Percentiles rank a stretch among this genome's conserved stretches.
Conservation (phyloP, 208 protist genomes). For the Trypanosoma cruzi region DNA sequence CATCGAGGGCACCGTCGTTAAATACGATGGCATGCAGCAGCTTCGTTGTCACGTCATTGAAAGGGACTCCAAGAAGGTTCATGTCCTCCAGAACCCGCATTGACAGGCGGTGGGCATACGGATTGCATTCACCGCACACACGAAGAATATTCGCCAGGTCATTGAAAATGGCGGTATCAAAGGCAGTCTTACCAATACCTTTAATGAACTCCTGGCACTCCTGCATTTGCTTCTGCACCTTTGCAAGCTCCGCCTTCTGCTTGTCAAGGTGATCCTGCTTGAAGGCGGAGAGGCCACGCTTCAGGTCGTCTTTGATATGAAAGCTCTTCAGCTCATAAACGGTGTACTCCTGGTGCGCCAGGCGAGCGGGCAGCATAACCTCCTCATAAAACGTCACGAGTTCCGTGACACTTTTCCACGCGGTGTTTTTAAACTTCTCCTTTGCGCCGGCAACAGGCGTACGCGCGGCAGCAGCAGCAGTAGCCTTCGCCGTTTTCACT, state of each 20-base stretch:
- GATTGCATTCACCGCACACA: conserved; percentile 77
- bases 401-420: conserved; percentile 57
- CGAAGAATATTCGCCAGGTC: conserved; percentile 89
- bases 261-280: conserved; percentile 89
- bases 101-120: conserved; percentile 64
- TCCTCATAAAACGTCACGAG: conserved; percentile 85
- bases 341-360: conserved; percentile 56
- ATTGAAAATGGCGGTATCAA: conserved; percentile 82
- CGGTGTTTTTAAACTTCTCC: conserved; percentile 64
- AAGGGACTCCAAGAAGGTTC: conserved; percentile 78
- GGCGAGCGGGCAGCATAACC: conserved; percentile 75
- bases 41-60: conserved; percentile 69
- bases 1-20: conserved; percentile 83
- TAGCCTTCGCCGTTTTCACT: conserved; percentile 44
- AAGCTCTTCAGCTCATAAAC: conserved; percentile 69
- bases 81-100: conserved; percentile 90
- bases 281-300: conserved; percentile 84
- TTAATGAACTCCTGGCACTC: conserved; percentile 63
- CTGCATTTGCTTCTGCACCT: conserved; percentile 74
- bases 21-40: conserved; percentile 74
- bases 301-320: conserved; percentile 90
- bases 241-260: conserved; percentile 67
- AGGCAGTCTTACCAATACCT: conserved; percentile 52
- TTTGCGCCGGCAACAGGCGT: conserved; percentile 54
- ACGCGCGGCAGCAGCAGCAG: conserved; percentile 1